Evolutionary conservation across 129 eudicot species (phyloP).

Genomic region (sunflower (Helianthus annuus)): HanXRQr2.0-SUNRISE NC_035448.2:102344417-102344916

Average conservation of each 20-base stretch:
- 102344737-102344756: conserved; percentile 23
- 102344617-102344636: not conserved
- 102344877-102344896: conserved; percentile 20
- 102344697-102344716: conserved; percentile 20
- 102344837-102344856: conserved; percentile 11
- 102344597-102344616: too few species aligned
- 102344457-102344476: too few species aligned
- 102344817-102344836: conserved; percentile 18
- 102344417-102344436: too few species aligned
- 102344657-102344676: conserved; percentile 41
- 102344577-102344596: too few species aligned
- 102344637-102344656: conserved; percentile 6
- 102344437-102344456: too few species aligned
- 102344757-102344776: conserved; percentile 21
- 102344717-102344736: not conserved
- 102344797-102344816: not conserved
- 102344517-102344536: too few species aligned
- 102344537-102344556: too few species aligned
- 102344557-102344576: too few species aligned
- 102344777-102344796: conserved; percentile 19
- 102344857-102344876: not conserved
- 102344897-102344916: conserved; percentile 59
- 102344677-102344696: conserved; percentile 40
- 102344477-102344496: too few species aligned
- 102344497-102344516: too few species aligned